Percentiles rank a stretch among this genome's conserved stretches.
Conservation (phyloP, 805 yeast genomes). For the Candida sithepensis region DNA sequence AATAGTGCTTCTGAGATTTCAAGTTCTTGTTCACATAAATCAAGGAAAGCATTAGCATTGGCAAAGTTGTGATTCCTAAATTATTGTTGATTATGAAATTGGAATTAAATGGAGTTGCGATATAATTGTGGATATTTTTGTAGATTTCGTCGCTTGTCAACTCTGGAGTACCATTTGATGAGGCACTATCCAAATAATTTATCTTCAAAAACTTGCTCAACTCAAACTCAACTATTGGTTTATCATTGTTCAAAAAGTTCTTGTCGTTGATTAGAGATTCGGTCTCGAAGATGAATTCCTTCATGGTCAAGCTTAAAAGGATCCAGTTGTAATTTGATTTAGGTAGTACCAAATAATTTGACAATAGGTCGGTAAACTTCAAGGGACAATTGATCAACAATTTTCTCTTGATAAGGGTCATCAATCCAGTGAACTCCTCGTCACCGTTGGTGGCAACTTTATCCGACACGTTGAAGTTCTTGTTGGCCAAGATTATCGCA, state of each 20-base stretch:
- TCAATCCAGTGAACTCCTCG: slow-evolving; percentile 29
- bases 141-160: slow-evolving; percentile 18
- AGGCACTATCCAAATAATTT: slow-evolving; percentile 15
- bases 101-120: slow-evolving; percentile 21
- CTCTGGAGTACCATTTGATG: slow-evolving; percentile 5
- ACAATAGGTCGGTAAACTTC: slow-evolving; percentile 44
- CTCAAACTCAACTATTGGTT: slow-evolving; percentile 26
- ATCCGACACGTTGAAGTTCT: slow-evolving; percentile 31
- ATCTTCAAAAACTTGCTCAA: slow-evolving; percentile 13
- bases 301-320: slow-evolving; percentile 41
- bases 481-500: slow-evolving; percentile 49
- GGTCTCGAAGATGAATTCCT: slow-evolving; percentile 37
- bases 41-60: slow-evolving; percentile 39
- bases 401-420: slow-evolving; percentile 44
- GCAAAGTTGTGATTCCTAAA: slow-evolving; percentile 48
- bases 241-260: slow-evolving; percentile 19
- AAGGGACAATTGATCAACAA: slow-evolving; percentile 48
- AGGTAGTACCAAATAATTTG: slow-evolving; percentile 44
- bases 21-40: slow-evolving; percentile 25
- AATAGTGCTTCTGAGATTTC: slow-evolving; percentile 26
- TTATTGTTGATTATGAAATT: slow-evolving; percentile 43
- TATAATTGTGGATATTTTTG: slow-evolving; percentile 19
- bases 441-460: slow-evolving; percentile 19
- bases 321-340: slow-evolving; percentile 40
- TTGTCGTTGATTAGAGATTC: slow-evolving; percentile 22